Conservation (phyloP, 441 rosid genomes). For the Metrosideros polymorpha region DNA sequence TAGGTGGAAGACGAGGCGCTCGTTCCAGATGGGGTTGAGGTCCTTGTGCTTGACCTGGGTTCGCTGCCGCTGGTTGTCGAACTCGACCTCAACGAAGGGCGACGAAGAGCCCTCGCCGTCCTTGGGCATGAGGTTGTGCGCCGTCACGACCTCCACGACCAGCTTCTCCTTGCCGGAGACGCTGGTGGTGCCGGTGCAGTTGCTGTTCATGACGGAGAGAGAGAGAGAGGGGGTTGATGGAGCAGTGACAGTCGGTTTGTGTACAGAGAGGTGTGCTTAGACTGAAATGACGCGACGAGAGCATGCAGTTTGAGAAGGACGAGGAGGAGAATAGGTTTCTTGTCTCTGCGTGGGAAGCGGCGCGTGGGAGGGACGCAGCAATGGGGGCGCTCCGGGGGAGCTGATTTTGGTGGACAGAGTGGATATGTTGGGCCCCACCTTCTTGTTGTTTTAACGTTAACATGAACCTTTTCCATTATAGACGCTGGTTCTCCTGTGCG, state of each 20-base stretch:
- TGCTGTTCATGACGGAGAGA: neutral
- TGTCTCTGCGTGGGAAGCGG: neutral
- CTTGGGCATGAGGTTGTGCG: slow-evolving; percentile 72
- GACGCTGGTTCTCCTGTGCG: neutral
- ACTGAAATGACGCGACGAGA: neutral
- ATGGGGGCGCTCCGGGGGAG: neutral
- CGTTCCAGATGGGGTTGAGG: slow-evolving; percentile 71
- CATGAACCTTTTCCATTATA: neutral
- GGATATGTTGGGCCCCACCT: slow-evolving; percentile 21
- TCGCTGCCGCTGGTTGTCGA: slow-evolving; percentile 46
- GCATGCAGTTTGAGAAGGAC: neutral
- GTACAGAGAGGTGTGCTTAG: neutral
- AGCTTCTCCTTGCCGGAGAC: slow-evolving; percentile 38
- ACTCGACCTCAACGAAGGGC: slow-evolving; percentile 59
- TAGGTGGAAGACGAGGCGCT: slow-evolving; percentile 53
- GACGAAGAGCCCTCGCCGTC: slow-evolving; percentile 73
- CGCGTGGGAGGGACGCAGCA: slow-evolving; percentile 19
- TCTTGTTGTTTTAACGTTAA: neutral
- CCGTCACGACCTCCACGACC: slow-evolving; percentile 57
- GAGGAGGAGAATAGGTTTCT: neutral
- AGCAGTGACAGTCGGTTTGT: neutral
- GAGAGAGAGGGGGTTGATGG: slow-evolving; percentile 1
- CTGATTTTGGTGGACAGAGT: neutral
- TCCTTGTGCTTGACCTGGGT: slow-evolving; percentile 52
- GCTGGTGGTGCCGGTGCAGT: slow-evolving; percentile 1